These are phyloP conservation scores for Jamesozyma piceae DNA, from an alignment of 805 yeast genomes.

Conservation along the genomic window DNA sequence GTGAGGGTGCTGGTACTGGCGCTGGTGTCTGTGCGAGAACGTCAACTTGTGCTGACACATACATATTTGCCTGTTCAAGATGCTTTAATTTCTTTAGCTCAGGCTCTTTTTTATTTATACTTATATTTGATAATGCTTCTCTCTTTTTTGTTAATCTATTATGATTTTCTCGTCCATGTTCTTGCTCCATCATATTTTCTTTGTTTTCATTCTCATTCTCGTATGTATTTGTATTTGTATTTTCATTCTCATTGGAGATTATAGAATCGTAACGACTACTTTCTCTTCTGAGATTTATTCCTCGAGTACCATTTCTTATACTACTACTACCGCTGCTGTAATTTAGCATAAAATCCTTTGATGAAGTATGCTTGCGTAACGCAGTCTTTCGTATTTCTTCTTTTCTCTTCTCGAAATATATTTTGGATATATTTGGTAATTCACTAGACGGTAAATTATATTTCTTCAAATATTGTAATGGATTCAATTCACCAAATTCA, in stretches of 20 bases:
- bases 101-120: slow-evolving; percentile 14
- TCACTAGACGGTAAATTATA: slow-evolving; percentile 32
- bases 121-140: slow-evolving; percentile 24
- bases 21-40: slow-evolving; percentile 6
- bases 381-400: slow-evolving; percentile 27
- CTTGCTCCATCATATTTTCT: background rate
- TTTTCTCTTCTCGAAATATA: slow-evolving; percentile 32
- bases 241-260: background rate
- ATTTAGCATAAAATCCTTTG: slow-evolving; percentile 2
- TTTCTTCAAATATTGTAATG: slow-evolving; percentile 33
- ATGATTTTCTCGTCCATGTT: background rate
- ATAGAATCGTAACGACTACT: too few relatives aligned
- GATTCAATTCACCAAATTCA: slow-evolving; percentile 34
- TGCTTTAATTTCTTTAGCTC: too few relatives aligned
- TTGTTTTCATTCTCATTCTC: too few relatives aligned
- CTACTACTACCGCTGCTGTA: background rate
- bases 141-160: too few relatives aligned
- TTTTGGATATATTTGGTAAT: slow-evolving; percentile 30
- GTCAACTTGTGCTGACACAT: too few relatives aligned
- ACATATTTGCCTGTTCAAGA: too few relatives aligned
- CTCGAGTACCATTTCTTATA: too few relatives aligned
- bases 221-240: background rate
- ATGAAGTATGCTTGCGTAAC: slow-evolving; percentile 16
- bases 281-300: too few relatives aligned
- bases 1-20: too few relatives aligned